Base-by-base conservation (phyloP, 1,284 basidiomycete genomes). In the Ceratobasidium papillatum region DNA sequence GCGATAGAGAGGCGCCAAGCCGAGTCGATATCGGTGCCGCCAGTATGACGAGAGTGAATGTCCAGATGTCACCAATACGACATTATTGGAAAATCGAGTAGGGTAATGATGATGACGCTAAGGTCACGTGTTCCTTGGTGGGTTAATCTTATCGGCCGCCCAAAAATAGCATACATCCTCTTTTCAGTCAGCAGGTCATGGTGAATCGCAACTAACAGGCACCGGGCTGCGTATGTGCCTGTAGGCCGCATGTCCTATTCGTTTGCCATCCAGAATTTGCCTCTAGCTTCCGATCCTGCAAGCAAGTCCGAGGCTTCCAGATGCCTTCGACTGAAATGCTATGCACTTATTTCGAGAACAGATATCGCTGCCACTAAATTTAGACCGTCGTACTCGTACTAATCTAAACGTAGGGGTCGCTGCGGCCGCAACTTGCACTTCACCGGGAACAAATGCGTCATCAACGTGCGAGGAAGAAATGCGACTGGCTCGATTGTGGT, bases 151-250 rank as follows among this genome's bases (percentile, higher is more conserved):
- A n/a, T 8, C 25, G 17, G 3, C 49, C 11, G 22, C 19, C 32
- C 19, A 56, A 56, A 56, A 56, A 56, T 56, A 56, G 52, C 49
- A 52, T 52, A 52, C 49, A 52, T 25, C 49, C 49, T 14, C 47
- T 17, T 19, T 49, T 4, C 38, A 5, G 47, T 49, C 47, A 49
- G 7, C 51, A 56, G 52, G 30, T 32, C 27, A 19, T 11, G 11
- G 1, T 56, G 52, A 14, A 19, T 11, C 49, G n/a, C 25, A 22
- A 27, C 25, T 22, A 22, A 25, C 2, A 22, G n/a, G 25, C 49
- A 52, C 19, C 49, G 49, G 49, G n/a, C n/a, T 52, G n/a, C 49
- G 49, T 9, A 25, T 22, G 49, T 52, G 49, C 49, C 49, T 52
- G 11, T 52, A 9, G 49, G 49, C 49, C 11, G 25, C 9, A n/a